phyloP scores from a whole-genome alignment of 1,284 basidiomycete species.

The Moesziomyces sp. region DNA sequence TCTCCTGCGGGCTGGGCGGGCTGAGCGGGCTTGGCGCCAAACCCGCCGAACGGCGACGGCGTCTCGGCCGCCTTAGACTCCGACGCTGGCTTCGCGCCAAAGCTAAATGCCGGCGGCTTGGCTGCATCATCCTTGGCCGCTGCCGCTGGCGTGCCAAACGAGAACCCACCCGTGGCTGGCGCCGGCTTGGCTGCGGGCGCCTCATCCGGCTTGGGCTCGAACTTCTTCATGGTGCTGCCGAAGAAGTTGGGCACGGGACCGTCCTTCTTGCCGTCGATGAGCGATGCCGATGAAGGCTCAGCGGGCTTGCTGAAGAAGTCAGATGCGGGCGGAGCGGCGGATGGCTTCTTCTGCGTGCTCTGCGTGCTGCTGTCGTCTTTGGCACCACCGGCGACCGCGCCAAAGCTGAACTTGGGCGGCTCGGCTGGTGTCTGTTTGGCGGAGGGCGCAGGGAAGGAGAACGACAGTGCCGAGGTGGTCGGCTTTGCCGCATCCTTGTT shows the following conservation, averaged over 20 bases:
- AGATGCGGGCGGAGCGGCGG: conserved; percentile 20
- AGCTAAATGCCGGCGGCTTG: conserved; percentile 28
- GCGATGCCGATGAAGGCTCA: conserved; percentile 18
- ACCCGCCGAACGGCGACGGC: conserved; percentile 10
- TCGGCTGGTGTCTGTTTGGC: conserved; percentile 24
- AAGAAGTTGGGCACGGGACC: conserved; percentile 63
- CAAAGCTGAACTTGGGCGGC: conserved; percentile 48
- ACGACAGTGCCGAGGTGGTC: conserved; percentile 18
- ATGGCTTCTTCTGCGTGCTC: conserved; percentile 11
- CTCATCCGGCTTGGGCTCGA: conserved; percentile 26
- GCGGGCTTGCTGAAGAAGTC: conserved; percentile 48
- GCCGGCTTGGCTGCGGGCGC: conserved; percentile 6
- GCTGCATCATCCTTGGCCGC: background rate
- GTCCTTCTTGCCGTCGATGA: conserved; percentile 50
- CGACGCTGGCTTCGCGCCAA: conserved; percentile 23
- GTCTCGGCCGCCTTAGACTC: conserved; percentile 2
- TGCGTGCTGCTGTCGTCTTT: conserved; percentile 2
- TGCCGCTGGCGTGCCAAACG: conserved; percentile 15
- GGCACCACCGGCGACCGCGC: conserved; percentile 7
- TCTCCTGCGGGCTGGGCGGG: background rate
- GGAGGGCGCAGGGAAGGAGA: conserved; percentile 46
- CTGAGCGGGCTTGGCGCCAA: conserved; percentile 12
- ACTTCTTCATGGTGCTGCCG: conserved; percentile 47
- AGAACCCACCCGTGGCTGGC: conserved; percentile 5
- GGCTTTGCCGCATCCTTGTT: conserved; percentile 23